These are phyloP conservation scores for Fonsecaea erecta DNA, from an alignment of 2,329 filamentous ascomycete species.

Conservation along the genomic window DNA sequence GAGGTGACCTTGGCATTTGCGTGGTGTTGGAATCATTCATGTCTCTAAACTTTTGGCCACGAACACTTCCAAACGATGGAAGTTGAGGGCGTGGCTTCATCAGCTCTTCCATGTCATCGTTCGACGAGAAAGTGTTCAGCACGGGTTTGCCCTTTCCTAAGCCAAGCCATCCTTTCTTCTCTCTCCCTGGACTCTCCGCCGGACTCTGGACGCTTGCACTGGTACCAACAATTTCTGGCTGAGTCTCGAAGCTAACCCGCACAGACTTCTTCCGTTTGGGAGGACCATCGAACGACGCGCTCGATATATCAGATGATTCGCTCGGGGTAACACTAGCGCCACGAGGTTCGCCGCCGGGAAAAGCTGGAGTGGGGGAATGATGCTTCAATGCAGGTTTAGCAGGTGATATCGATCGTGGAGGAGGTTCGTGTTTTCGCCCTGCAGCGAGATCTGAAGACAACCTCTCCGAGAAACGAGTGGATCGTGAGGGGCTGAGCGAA, in stretches of 20 bases:
- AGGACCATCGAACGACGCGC: constrained; percentile 51
- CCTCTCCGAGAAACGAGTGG: constrained; percentile 61
- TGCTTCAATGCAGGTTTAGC: constrained; percentile 67
- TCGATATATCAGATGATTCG: constrained; percentile 63
- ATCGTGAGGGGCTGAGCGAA: constrained; percentile 59
- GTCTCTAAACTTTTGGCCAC: constrained; percentile 47
- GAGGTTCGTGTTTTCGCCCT: constrained; percentile 61
- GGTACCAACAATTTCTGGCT: constrained; percentile 55
- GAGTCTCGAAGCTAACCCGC: constrained; percentile 72
- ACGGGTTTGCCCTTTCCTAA: constrained; percentile 43
- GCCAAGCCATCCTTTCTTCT: constrained; percentile 44
- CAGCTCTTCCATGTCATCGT: constrained; percentile 60
- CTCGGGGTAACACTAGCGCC: constrained; percentile 47
- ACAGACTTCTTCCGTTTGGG: constrained; percentile 57
- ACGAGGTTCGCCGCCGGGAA: constrained; percentile 19
- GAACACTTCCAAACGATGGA: constrained; percentile 67
- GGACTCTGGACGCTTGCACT: constrained; percentile 44
- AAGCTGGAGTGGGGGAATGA: constrained; percentile 42
- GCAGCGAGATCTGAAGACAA: constrained; percentile 54
- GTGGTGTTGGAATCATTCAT: constrained; percentile 18
- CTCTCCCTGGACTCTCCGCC: constrained; percentile 43
- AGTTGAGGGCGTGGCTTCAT: constrained; percentile 64
- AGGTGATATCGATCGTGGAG: constrained; percentile 63
- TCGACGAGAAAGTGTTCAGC: constrained; percentile 40
- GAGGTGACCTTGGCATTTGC: constrained; percentile 38